phyloP scores from a whole-genome alignment of 1,284 basidiomycete genomes.

The Blastosporella zonata region DNA sequence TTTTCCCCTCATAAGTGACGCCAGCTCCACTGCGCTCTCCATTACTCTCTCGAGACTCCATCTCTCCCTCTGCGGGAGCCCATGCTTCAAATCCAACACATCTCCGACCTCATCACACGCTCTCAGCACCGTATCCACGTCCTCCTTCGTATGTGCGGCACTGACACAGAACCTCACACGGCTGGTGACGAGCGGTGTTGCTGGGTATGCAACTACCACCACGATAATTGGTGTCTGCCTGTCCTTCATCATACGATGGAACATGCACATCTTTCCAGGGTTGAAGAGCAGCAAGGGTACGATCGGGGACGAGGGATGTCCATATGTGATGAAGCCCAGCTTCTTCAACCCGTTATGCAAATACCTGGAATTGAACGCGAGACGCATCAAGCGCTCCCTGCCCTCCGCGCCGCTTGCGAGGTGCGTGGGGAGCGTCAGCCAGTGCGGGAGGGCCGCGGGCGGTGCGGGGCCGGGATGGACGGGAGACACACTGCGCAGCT shows the following conservation, averaged over 20 bases:
- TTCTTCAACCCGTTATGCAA: slow-evolving; percentile 85
- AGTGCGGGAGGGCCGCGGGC: slow-evolving; percentile 56
- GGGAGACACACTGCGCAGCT: slow-evolving; percentile 33
- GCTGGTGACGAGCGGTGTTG: slow-evolving; percentile 87
- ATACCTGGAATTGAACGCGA: slow-evolving; percentile 96
- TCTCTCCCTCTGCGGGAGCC: slow-evolving; percentile 54
- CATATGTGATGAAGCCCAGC: slow-evolving; percentile 97
- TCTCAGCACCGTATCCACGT: slow-evolving; percentile 83
- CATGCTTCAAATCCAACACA: slow-evolving; percentile 83
- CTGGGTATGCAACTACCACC: slow-evolving; percentile 91
- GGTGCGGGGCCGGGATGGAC: slow-evolving; percentile 67
- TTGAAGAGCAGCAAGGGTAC: slow-evolving; percentile 93
- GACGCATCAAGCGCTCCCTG: slow-evolving; percentile 73
- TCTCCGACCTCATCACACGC: slow-evolving; percentile 95
- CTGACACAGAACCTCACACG: slow-evolving; percentile 95
- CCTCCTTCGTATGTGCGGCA: slow-evolving; percentile 95
- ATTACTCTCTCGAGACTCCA: slow-evolving; percentile 85
- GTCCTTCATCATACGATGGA: slow-evolving; percentile 86
- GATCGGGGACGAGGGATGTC: slow-evolving; percentile 89
- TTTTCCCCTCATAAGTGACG: slow-evolving; percentile 30
- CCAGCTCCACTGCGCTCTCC: slow-evolving; percentile 75
- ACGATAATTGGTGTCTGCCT: slow-evolving; percentile 81
- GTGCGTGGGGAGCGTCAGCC: slow-evolving; percentile 67
- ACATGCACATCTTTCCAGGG: slow-evolving; percentile 89
- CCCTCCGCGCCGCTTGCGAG: slow-evolving; percentile 86